Conservation (phyloP, 768 basidiomycete genomes). For the Kwoniella newhampshirensis region DNA sequence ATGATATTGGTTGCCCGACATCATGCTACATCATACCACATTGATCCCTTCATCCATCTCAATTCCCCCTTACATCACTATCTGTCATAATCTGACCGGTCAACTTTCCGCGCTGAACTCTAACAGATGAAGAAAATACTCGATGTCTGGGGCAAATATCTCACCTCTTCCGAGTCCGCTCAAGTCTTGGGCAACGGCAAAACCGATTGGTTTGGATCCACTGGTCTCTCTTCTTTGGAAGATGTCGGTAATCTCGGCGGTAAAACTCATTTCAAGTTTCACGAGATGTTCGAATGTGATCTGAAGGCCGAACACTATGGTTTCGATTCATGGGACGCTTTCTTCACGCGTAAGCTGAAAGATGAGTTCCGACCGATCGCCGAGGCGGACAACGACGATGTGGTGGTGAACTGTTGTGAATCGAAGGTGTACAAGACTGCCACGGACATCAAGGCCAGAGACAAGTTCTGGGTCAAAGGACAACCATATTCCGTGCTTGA, state of each 20-base stretch:
- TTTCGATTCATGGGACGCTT: slow-evolving; percentile 59
- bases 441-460: slow-evolving; percentile 54
- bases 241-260: slow-evolving; percentile 47
- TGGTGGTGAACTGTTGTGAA: slow-evolving; percentile 62
- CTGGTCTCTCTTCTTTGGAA: slow-evolving; percentile 48
- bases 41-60: too few species aligned
- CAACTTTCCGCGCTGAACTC: not conserved
- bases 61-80: too few species aligned
- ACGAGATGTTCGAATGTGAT: slow-evolving; percentile 56
- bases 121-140: slow-evolving; percentile 58
- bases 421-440: slow-evolving; percentile 58
- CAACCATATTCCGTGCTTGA: slow-evolving; percentile 63
- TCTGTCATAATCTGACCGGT: too few species aligned
- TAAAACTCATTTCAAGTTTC: slow-evolving; percentile 51
- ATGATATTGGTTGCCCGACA: not conserved
- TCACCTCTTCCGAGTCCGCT: slow-evolving; percentile 57
- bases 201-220: slow-evolving; percentile 60
- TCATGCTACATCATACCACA: not conserved
- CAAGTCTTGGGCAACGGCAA: slow-evolving; percentile 55
- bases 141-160: slow-evolving; percentile 59
- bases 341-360: slow-evolving; percentile 60
- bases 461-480: slow-evolving; percentile 65
- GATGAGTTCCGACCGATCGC: slow-evolving; percentile 56
- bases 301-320: slow-evolving; percentile 57
- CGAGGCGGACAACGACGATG: slow-evolving; percentile 46